phyloP scores from a whole-genome alignment of 306 rosid species.

The Dryas octopetala region DNA sequence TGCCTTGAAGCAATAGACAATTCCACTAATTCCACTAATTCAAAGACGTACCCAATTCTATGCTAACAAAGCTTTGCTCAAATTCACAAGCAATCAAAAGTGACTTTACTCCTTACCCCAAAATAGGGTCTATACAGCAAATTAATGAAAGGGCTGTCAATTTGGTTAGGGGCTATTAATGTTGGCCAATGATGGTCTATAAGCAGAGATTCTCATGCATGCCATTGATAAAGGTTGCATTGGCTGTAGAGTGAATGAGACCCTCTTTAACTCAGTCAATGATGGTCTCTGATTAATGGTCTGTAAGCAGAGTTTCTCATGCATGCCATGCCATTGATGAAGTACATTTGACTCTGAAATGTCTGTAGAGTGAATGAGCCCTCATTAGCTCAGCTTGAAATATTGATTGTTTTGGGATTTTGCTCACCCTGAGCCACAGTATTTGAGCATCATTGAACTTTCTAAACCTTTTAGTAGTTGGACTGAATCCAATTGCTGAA shows the following conservation, averaged over 20 bases:
- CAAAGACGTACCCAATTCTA: not conserved
- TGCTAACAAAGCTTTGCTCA: conserved; percentile 6
- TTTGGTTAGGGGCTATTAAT: not conserved
- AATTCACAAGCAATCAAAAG: conserved; percentile 8
- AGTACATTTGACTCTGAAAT: too few relatives aligned
- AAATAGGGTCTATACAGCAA: not conserved
- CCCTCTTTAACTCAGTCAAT: not conserved
- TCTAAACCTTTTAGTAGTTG: too few relatives aligned
- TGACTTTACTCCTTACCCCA: conserved; percentile 12
- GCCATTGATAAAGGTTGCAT: too few relatives aligned
- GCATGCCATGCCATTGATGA: too few relatives aligned
- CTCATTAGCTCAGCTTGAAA: not conserved
- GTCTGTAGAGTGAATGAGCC: too few relatives aligned
- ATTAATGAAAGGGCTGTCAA: not conserved
- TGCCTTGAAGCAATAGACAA: conserved; percentile 16
- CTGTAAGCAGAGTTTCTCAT: too few relatives aligned
- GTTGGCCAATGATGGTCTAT: not conserved
- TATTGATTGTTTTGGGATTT: not conserved
- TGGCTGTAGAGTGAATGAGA: not conserved
- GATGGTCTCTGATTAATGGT: too few relatives aligned
- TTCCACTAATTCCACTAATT: not conserved
- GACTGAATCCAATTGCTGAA: too few relatives aligned
- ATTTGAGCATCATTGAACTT: too few relatives aligned
- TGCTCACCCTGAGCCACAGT: too few relatives aligned
- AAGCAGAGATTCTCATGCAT: not conserved